Base-by-base conservation (phyloP, 2,329 filamentous ascomycete species). In the Bipolaris victoriae region DNA sequence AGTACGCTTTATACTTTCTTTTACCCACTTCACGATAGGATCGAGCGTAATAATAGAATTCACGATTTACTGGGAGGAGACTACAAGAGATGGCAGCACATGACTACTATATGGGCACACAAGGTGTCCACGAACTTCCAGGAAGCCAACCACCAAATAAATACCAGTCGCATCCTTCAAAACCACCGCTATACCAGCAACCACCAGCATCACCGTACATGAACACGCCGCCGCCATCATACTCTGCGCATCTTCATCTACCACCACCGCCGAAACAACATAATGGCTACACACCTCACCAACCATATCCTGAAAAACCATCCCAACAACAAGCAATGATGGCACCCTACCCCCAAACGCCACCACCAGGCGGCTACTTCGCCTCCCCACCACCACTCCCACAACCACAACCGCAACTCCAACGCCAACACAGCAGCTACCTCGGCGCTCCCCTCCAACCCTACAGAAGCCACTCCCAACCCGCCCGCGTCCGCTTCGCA, bases 41-140 rank as follows among this genome's bases (percentile, higher is more conserved):
- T 47, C 18, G 10, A 35, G 9, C 13, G 5, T 24, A 29, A 44
- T 5, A 18, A 36, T 13, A 36, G 45, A 36, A 33, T 44, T 36
- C 41, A 48, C 16, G 22, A 47, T 31, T 3, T 36, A 45, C 16
- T 37, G 18, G 1, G 7, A 43, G 10, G 24, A 4, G 1, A 39
- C 35, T n/a, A 35, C 13, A 47, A 53, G 45, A 54, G 13, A 76
- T 75, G 72, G 70, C 73, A 61, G 68, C 73, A 40, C 60, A 67
- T 49, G 73, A 75, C 54, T 75, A 76, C 61, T 76, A 70, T 55
- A 48, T 64, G 13, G 70, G 69, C 55, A 68, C 66, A 22, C 57
- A 60, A 33, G 64, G 50, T 40, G 63, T 64, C 9, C 63, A 70
- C 31, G 58, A 66, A 52, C 58, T 68, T 49, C 61, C 66, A 24